Conservation (phyloP, 257 asterid genomes). For the Solanum habrochaites region DNA sequence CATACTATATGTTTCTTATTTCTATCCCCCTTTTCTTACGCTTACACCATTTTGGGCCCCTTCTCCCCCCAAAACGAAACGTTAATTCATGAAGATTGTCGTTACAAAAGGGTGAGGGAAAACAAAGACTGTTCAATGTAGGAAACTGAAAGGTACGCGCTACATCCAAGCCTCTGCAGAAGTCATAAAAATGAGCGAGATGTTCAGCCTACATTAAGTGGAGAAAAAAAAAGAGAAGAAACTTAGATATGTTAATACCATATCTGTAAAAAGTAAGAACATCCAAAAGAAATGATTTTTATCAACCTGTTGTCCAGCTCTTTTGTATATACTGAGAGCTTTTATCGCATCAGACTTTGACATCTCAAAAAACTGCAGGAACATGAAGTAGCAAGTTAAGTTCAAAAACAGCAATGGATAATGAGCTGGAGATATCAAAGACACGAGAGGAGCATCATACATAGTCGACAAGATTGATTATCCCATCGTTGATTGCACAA, state of each 20-base stretch:
- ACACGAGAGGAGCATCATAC: slow-evolving; percentile 17
- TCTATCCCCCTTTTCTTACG: too few relatives aligned
- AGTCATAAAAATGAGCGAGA: slow-evolving; percentile 64
- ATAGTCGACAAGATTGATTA: slow-evolving; percentile 75
- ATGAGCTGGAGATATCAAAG: not conserved
- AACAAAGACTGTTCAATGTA: slow-evolving; percentile 47
- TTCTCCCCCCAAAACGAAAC: too few relatives aligned
- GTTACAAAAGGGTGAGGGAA: not conserved
- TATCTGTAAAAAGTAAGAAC: not conserved
- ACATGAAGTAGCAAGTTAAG: not conserved
- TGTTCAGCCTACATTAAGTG: slow-evolving; percentile 50
- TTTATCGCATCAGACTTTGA: slow-evolving; percentile 61
- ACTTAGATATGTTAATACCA: not conserved
- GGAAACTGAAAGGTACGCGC: slow-evolving; percentile 81
- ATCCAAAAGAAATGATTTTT: not conserved
- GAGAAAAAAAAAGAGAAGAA: not conserved
- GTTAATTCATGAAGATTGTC: not conserved
- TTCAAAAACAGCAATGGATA: not conserved
- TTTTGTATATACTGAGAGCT: slow-evolving; percentile 67
- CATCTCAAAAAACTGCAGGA: slow-evolving; percentile 79
- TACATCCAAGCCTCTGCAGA: slow-evolving; percentile 66
- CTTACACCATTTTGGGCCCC: too few relatives aligned
- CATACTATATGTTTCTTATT: too few relatives aligned
- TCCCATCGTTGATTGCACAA: slow-evolving; percentile 86
- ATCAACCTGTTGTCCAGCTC: slow-evolving; percentile 72